phyloP scores from a whole-genome alignment of 2,329 filamentous ascomycete genomes.

The Bipolaris zeicola region DNA sequence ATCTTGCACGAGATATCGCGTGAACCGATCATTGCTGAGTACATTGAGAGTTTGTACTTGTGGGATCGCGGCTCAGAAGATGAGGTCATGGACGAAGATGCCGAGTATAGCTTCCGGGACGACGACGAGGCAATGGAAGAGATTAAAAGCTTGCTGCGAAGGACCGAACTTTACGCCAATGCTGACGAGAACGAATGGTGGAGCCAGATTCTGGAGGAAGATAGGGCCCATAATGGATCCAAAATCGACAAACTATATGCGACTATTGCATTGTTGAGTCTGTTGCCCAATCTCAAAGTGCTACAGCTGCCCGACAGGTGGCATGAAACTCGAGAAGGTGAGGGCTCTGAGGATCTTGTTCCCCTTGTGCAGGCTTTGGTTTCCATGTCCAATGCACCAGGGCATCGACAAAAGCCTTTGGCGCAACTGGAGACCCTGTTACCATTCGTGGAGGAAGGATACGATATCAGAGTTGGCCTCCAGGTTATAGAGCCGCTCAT shows the following conservation, averaged over 20 bases:
- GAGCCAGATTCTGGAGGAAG: constrained; percentile 33
- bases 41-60: constrained; percentile 36
- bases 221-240: constrained; percentile 14
- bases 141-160: constrained; percentile 27
- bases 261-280: constrained; percentile 31
- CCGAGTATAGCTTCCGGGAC: constrained; percentile 22
- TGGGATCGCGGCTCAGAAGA: constrained; percentile 29
- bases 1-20: constrained; percentile 35
- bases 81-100: constrained; percentile 3
- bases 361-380: constrained; percentile 24
- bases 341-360: constrained; percentile 25
- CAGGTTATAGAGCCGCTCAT: constrained; percentile 41
- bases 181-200: constrained; percentile 36
- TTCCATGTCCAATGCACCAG: constrained; percentile 22
- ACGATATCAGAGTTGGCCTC: constrained; percentile 34
- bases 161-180: constrained; percentile 21
- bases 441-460: constrained; percentile 40
- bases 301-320: constrained; percentile 37
- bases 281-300: constrained; percentile 39
- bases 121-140: constrained; percentile 26
- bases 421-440: constrained; percentile 34
- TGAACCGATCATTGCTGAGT: constrained; percentile 37
- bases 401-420: constrained; percentile 21
- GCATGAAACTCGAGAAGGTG: constrained; percentile 30
- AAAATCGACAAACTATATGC: constrained; percentile 28